A percentile compares a stretch with the other conserved stretches of the same genome.
These are phyloP conservation scores for Wickerhamiella kurtzmanii DNA, from an alignment of 805 yeast species.

Conservation along the genomic window DNA sequence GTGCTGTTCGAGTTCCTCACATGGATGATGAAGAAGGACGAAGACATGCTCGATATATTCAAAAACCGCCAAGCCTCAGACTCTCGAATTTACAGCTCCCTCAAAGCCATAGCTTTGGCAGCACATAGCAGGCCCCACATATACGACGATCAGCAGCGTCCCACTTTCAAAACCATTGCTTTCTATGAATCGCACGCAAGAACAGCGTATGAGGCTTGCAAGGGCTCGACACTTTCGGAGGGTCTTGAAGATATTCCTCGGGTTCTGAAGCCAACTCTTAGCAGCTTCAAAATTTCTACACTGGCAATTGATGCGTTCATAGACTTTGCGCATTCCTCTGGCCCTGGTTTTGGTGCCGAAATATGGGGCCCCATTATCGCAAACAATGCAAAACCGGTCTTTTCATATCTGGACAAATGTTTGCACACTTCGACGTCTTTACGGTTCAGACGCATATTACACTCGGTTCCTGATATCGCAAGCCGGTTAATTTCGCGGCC, in stretches of 20 bases:
- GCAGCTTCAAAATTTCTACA: constrained; percentile 4
- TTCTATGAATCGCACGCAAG: constrained; percentile 1
- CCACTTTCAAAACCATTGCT: not conserved
- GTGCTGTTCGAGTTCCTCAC: not conserved
- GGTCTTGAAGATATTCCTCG: constrained; percentile 4
- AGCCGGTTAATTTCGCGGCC: not conserved
- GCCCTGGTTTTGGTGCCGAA: not conserved
- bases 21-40: not conserved
- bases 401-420: not conserved
- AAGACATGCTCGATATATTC: not conserved
- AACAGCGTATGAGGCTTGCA: not conserved
- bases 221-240: not conserved
- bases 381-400: not conserved
- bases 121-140: constrained; percentile 4
- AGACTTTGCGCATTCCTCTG: constrained; percentile 4
- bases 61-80: constrained; percentile 2
- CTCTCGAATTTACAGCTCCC: constrained; percentile 3
- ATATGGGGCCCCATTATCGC: not conserved
- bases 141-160: not conserved
- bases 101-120: constrained; percentile 5
- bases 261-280: not conserved
- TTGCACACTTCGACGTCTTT: not conserved
- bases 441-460: not conserved
- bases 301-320: constrained; percentile 11
- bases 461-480: not conserved